Conservation (phyloP, 441 rosid species). For the Populus hybrid region DNA sequence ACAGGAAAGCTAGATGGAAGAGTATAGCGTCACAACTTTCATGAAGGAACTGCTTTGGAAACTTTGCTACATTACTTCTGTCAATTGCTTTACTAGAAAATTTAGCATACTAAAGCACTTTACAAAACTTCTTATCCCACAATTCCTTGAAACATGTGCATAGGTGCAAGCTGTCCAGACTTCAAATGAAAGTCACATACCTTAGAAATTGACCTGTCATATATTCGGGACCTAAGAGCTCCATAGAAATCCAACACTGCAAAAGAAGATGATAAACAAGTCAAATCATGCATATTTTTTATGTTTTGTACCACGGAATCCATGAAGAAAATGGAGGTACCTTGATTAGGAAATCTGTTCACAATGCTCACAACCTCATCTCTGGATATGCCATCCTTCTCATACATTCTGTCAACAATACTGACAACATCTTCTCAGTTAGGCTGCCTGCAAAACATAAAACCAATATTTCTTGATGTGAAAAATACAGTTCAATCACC, state of each 20-base stretch:
- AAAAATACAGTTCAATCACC: constrained; percentile 12
- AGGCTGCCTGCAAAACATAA: constrained; percentile 69
- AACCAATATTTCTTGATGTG: constrained; percentile 14
- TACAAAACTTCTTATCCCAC: too few species aligned
- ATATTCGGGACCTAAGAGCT: constrained; percentile 88
- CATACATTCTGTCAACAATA: constrained; percentile 82
- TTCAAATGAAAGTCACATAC: constrained; percentile 29
- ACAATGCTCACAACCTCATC: constrained; percentile 67
- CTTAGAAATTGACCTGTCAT: constrained; percentile 78
- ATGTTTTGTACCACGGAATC: not conserved
- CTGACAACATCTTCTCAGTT: constrained; percentile 74
- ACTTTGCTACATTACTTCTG: too few species aligned
- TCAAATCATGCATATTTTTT: not conserved
- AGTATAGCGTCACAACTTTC: not conserved
- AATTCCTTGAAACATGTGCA: too few species aligned
- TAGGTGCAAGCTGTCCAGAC: not conserved
- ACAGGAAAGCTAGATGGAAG: not conserved
- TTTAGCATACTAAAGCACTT: too few species aligned
- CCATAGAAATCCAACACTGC: constrained; percentile 96
- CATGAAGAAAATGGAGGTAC: constrained; percentile 28
- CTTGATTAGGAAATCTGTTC: constrained; percentile 85
- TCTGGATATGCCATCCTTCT: constrained; percentile 75
- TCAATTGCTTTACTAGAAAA: too few species aligned
- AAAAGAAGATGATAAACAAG: not conserved
- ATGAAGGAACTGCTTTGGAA: too few species aligned